Percentiles rank a stretch among this genome's conserved stretches.
These are phyloP conservation scores for Thamnidium elegans DNA, from an alignment of 192 early-diverging fungal genomes.

Conservation along the genomic window DNA sequence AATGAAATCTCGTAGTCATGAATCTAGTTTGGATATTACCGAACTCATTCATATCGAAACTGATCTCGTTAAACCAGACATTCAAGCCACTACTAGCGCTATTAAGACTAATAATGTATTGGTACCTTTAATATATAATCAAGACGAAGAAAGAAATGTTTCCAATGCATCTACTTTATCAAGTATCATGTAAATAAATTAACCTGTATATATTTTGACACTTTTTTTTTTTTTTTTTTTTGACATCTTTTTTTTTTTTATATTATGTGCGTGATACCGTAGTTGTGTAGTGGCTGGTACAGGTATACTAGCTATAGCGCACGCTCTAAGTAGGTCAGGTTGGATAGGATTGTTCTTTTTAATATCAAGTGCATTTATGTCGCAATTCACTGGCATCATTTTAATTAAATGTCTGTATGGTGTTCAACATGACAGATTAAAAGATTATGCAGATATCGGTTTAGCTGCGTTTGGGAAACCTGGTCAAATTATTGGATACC, in stretches of 20 bases:
- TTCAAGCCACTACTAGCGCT: too few relatives aligned
- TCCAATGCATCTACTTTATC: conserved; percentile 13
- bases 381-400: conserved; percentile 52
- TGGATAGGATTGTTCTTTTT: conserved; percentile 53
- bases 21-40: too few relatives aligned
- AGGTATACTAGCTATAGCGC: conserved; percentile 56
- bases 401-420: conserved; percentile 54
- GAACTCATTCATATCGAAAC: too few relatives aligned
- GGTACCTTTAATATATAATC: too few relatives aligned
- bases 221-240: neutral
- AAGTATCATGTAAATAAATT: conserved; percentile 6
- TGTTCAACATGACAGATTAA: conserved; percentile 15
- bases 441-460: conserved; percentile 54
- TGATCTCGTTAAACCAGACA: too few relatives aligned
- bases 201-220: neutral
- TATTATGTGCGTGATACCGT: neutral
- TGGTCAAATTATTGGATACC: conserved; percentile 57
- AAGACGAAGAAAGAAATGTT: conserved; percentile 1
- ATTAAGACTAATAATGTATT: too few relatives aligned
- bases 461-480: conserved; percentile 68
- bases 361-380: conserved; percentile 46
- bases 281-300: conserved; percentile 42
- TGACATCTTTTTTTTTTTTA: too few relatives aligned
- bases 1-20: too few relatives aligned
- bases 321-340: conserved; percentile 50